Conservation (phyloP, 768 basidiomycete species). For the Candolleomyces efflorescens region DNA sequence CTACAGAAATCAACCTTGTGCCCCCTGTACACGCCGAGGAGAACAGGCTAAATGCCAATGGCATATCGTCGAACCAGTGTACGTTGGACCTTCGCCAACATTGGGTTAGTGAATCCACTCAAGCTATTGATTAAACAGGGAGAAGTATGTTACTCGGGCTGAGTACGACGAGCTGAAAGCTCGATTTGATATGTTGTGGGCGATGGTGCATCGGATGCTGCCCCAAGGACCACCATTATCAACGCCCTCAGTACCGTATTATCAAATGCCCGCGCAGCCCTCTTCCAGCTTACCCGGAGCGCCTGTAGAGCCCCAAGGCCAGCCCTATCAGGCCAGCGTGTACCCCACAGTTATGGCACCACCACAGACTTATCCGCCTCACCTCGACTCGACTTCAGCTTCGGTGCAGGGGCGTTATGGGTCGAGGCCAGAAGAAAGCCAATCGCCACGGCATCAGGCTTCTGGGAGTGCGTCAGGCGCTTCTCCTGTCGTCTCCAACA, state of each 20-base stretch:
- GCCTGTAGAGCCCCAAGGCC: constrained; percentile 11
- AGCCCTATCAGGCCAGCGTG: constrained; percentile 11
- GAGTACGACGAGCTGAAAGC: constrained; percentile 75
- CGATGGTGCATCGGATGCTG: constrained; percentile 47
- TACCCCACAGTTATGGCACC: constrained; percentile 33
- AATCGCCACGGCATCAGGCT: constrained; percentile 13
- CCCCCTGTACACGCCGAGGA: constrained; percentile 74
- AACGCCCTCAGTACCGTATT: constrained; percentile 21
- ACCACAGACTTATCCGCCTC: constrained; percentile 23
- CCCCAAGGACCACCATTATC: constrained; percentile 15
- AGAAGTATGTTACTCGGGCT: constrained; percentile 74
- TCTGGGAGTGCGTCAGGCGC: constrained; percentile 6
- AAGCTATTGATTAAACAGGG: constrained; percentile 34
- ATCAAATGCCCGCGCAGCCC: constrained; percentile 25
- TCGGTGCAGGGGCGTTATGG: constrained; percentile 9
- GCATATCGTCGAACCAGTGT: constrained; percentile 81
- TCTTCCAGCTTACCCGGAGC: constrained; percentile 14
- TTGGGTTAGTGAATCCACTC: constrained; percentile 15
- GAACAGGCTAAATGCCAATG: constrained; percentile 81
- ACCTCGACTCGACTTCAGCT: constrained; percentile 18
- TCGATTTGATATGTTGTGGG: constrained; percentile 59
- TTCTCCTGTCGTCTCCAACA: constrained; percentile 19
- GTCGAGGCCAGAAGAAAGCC: constrained; percentile 22
- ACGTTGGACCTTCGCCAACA: constrained; percentile 30
- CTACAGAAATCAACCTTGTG: constrained; percentile 71